Percentiles rank a stretch among this genome's conserved stretches.
These are phyloP conservation scores for Tricholoma saponaceum DNA, from an alignment of 768 basidiomycete genomes.

Conservation along the genomic window DNA sequence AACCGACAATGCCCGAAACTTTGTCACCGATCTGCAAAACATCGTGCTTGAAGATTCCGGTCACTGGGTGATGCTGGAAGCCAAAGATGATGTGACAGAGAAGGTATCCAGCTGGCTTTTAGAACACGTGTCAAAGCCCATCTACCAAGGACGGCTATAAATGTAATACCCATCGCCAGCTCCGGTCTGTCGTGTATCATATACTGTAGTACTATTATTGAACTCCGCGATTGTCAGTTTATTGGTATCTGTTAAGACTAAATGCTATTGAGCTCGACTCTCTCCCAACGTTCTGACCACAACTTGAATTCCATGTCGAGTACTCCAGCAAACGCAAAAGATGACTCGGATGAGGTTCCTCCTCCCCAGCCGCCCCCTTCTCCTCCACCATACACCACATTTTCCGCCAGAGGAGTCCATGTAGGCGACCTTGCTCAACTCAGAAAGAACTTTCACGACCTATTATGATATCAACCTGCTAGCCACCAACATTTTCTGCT, in stretches of 20 bases:
- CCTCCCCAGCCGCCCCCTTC: slow-evolving; percentile 61
- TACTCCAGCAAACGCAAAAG: slow-evolving; percentile 27
- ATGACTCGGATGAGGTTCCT: slow-evolving; percentile 57
- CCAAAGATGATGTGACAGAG: slow-evolving; percentile 49
- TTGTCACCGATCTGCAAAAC: slow-evolving; percentile 46
- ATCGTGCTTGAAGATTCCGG: slow-evolving; percentile 51
- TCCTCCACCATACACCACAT: slow-evolving; percentile 69
- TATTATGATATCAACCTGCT: slow-evolving; percentile 9
- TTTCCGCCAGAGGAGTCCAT: slow-evolving; percentile 67
- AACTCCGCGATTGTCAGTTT: no score
- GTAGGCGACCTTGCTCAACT: slow-evolving; percentile 41
- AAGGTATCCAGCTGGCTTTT: slow-evolving; percentile 45
- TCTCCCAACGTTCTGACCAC: neutral
- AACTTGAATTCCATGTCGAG: slow-evolving; percentile 16
- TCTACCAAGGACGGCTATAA: slow-evolving; percentile 14
- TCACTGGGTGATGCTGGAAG: slow-evolving; percentile 71
- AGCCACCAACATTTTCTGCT: slow-evolving; percentile 78
- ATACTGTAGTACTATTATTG: no score
- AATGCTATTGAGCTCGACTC: neutral
- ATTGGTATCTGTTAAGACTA: neutral
- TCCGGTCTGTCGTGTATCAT: no score
- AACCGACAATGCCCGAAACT: slow-evolving; percentile 42
- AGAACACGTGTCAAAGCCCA: slow-evolving; percentile 22
- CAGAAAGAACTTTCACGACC: neutral
- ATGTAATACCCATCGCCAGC: neutral